Conservation (phyloP, 352 stramenopile genomes). For the Pythium aquatile region DNA sequence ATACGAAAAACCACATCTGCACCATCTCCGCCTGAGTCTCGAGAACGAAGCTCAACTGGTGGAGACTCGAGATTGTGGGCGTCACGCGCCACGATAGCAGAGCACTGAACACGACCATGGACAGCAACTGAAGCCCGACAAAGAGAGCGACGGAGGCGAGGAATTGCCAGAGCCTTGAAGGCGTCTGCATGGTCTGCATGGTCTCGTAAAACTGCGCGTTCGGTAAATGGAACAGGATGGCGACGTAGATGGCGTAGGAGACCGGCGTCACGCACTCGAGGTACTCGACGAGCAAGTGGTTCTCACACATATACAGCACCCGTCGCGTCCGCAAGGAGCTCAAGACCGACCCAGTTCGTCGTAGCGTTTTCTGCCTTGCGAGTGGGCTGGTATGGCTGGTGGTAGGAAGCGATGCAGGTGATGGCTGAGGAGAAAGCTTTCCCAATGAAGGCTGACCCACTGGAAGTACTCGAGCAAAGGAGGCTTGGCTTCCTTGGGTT, state of each 20-base stretch:
- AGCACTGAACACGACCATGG: constrained; percentile 11
- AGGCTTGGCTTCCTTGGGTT: background rate
- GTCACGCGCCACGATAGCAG: constrained; percentile 14
- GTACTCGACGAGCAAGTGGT: constrained; percentile 31
- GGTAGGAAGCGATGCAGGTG: no score
- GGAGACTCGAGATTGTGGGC: constrained; percentile 15
- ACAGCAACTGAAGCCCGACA: constrained; percentile 20
- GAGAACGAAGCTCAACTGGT: constrained; percentile 25
- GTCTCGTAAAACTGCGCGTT: constrained; percentile 33
- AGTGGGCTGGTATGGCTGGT: background rate
- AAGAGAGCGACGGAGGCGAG: constrained; percentile 13
- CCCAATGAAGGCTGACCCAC: background rate
- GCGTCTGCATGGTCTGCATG: background rate
- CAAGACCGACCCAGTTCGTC: background rate
- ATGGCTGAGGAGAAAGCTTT: background rate
- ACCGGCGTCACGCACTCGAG: constrained; percentile 25
- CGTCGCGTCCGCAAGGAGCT: background rate
- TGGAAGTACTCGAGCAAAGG: background rate
- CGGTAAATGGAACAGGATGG: constrained; percentile 27
- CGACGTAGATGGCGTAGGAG: constrained; percentile 22
- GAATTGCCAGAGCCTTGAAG: background rate
- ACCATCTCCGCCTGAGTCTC: constrained; percentile 23
- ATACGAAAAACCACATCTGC: constrained; percentile 24
- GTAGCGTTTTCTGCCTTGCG: background rate
- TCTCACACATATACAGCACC: constrained; percentile 21